Conservation (phyloP, 2,329 filamentous ascomycete species). For the Microdochium paspali region DNA sequence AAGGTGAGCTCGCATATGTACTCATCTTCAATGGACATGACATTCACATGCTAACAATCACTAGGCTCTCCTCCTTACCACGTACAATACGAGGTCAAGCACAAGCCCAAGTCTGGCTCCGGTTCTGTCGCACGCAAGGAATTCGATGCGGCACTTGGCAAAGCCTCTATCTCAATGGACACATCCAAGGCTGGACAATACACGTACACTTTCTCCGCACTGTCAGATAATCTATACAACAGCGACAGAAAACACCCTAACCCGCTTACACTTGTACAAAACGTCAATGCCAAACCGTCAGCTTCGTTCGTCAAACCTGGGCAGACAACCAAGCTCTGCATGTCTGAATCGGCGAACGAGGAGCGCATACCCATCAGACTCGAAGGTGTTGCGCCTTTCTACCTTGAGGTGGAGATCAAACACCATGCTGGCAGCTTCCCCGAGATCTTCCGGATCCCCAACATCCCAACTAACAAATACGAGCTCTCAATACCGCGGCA, state of each 20-base stretch:
- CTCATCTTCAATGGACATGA: background rate
- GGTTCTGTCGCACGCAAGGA: constrained; percentile 57
- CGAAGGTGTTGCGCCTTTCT: constrained; percentile 78
- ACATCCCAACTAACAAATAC: constrained; percentile 66
- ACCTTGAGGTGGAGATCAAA: constrained; percentile 85
- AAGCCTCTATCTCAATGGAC: constrained; percentile 76
- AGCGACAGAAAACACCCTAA: constrained; percentile 56
- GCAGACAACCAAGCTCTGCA: constrained; percentile 92
- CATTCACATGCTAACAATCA: constrained; percentile 3
- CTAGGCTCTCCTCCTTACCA: constrained; percentile 71
- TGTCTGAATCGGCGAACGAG: constrained; percentile 70
- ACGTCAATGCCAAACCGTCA: constrained; percentile 72
- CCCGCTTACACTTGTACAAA: constrained; percentile 67
- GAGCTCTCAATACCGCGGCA: constrained; percentile 77
- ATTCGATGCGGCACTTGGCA: constrained; percentile 67
- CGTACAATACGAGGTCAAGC: constrained; percentile 70
- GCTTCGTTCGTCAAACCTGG: constrained; percentile 78
- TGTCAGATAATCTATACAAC: constrained; percentile 82
- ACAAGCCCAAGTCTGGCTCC: constrained; percentile 58
- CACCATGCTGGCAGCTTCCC: constrained; percentile 74
- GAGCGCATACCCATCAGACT: constrained; percentile 83
- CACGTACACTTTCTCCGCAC: constrained; percentile 73
- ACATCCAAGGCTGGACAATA: constrained; percentile 76
- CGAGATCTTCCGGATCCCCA: constrained; percentile 72
- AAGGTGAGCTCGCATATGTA: constrained; percentile 42